A percentile compares a stretch with the other conserved stretches of the same genome.
phyloP scores from a whole-genome alignment of 441 rosid species.

The Croton setiger region DNA sequence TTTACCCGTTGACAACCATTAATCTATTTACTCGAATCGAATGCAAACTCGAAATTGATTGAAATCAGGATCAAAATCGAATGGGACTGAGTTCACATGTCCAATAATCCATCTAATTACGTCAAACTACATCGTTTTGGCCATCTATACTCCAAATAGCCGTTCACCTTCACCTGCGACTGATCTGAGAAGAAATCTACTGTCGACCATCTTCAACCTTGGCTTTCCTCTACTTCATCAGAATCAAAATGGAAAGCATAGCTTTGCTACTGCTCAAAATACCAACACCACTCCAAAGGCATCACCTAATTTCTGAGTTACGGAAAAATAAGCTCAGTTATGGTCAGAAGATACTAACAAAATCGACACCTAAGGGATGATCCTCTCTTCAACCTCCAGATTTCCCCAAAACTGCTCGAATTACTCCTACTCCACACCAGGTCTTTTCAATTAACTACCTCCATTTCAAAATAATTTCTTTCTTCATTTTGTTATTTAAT shows the following conservation, averaged over 20 bases:
- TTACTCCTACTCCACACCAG: constrained; percentile 62
- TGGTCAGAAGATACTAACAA: constrained; percentile 5
- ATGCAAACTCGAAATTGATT: too few relatives aligned
- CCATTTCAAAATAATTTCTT: not conserved
- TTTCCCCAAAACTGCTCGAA: constrained; percentile 66
- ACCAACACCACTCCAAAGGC: constrained; percentile 16
- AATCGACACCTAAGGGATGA: constrained; percentile 26
- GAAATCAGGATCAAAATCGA: too few relatives aligned
- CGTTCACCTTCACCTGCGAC: too few relatives aligned
- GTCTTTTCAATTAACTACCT: constrained; percentile 20
- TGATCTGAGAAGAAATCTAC: too few relatives aligned
- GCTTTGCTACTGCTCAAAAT: constrained; percentile 31
- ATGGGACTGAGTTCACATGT: too few relatives aligned
- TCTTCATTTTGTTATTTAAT: constrained; percentile 1
- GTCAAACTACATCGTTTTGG: too few relatives aligned
- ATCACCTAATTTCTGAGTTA: constrained; percentile 2
- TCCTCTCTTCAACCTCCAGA: constrained; percentile 59
- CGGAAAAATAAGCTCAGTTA: not conserved
- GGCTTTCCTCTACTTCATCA: too few relatives aligned
- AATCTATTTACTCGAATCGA: too few relatives aligned
- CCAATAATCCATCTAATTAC: too few relatives aligned
- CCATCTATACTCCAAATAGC: too few relatives aligned
- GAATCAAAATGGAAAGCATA: constrained; percentile 31
- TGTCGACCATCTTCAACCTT: too few relatives aligned
- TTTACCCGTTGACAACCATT: too few relatives aligned